Percentiles rank a stretch among this genome's conserved stretches.
These are phyloP conservation scores for Camelina hispida DNA, from an alignment of 345 rosid genomes.

Conservation along the genomic window DNA sequence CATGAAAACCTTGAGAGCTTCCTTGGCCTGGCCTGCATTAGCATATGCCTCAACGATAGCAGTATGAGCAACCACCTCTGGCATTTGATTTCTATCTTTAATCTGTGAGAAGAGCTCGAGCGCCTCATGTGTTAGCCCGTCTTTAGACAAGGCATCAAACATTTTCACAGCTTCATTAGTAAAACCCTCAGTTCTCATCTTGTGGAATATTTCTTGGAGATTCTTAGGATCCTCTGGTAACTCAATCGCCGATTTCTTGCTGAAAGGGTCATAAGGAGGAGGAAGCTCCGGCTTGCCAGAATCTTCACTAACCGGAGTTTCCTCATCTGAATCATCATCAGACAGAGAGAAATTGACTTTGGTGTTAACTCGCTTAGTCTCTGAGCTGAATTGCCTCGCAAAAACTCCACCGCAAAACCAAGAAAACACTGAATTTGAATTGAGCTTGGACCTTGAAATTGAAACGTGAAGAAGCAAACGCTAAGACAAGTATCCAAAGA, in stretches of 20 bases:
- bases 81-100: slow-evolving; percentile 69
- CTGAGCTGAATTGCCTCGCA: too few relatives aligned
- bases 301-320: slow-evolving; percentile 7
- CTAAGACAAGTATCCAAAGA: too few relatives aligned
- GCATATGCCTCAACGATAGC: slow-evolving; percentile 78
- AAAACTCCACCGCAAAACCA: too few relatives aligned
- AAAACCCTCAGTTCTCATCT: slow-evolving; percentile 65
- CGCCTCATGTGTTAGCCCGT: slow-evolving; percentile 78
- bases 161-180: slow-evolving; percentile 67
- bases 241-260: slow-evolving; percentile 52
- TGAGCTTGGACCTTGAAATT: too few relatives aligned
- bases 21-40: slow-evolving; percentile 70
- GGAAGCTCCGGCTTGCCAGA: slow-evolving; percentile 50
- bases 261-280: slow-evolving; percentile 71
- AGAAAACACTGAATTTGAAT: too few relatives aligned
- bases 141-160: slow-evolving; percentile 85
- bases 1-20: slow-evolving; percentile 61
- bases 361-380: too few relatives aligned
- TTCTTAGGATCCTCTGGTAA: slow-evolving; percentile 68
- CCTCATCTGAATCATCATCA: slow-evolving; percentile 51
- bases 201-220: slow-evolving; percentile 68
- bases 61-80: slow-evolving; percentile 74
- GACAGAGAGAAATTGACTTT: slow-evolving; percentile 74
- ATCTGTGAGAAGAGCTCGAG: slow-evolving; percentile 70
- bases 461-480: too few relatives aligned